phyloP scores from a whole-genome alignment of 306 rosid genomes.

The Castanea crenata region DNA sequence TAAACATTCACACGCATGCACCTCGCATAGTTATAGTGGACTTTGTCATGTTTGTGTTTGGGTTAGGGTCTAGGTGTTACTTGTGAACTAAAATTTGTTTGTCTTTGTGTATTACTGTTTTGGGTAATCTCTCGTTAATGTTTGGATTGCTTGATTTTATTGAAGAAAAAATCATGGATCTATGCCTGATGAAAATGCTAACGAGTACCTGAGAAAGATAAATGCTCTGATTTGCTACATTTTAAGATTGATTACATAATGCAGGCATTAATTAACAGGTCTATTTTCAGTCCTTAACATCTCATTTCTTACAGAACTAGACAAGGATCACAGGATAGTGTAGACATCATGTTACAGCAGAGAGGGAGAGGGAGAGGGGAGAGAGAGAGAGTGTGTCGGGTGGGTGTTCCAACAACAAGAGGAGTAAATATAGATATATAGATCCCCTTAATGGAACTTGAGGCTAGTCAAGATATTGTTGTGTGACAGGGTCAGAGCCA shows the following conservation, averaged over 20 bases:
- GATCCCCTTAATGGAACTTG: constrained; percentile 61
- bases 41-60: too few relatives aligned
- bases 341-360: constrained; percentile 31
- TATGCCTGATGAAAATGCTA: not conserved
- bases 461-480: constrained; percentile 92
- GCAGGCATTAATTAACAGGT: not conserved
- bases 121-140: not conserved
- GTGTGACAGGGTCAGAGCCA: constrained; percentile 86
- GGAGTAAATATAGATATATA: constrained; percentile 3
- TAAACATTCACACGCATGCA: too few relatives aligned
- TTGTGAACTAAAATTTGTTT: too few relatives aligned
- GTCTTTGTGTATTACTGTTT: too few relatives aligned
- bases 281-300: constrained; percentile 28
- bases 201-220: not conserved
- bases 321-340: constrained; percentile 19
- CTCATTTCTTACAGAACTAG: constrained; percentile 38
- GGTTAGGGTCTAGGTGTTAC: too few relatives aligned
- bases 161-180: not conserved
- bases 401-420: constrained; percentile 19
- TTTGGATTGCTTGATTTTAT: not conserved
- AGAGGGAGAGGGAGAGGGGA: constrained; percentile 10
- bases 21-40: too few relatives aligned
- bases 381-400: constrained; percentile 6
- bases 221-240: not conserved
- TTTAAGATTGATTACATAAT: not conserved